Percentiles rank a stretch among this genome's conserved stretches.
These are phyloP conservation scores for Narthecium ossifragum DNA, from an alignment of 106 monocot species.

Conservation along the genomic window DNA sequence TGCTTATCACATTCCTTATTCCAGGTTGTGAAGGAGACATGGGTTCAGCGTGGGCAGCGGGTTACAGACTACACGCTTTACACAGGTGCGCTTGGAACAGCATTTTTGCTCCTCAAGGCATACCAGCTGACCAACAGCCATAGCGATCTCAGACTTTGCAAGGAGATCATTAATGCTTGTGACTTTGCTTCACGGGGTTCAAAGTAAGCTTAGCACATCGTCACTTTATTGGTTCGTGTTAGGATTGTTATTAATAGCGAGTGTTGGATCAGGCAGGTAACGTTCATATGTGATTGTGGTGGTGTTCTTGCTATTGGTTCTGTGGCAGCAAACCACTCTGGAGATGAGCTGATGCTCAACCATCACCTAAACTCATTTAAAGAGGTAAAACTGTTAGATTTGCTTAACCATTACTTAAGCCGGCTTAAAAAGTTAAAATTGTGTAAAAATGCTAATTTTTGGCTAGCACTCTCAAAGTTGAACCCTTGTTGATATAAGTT, in stretches of 20 bases:
- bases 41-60: conserved; percentile 23
- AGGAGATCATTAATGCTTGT: conserved; percentile 52
- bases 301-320: conserved; percentile 94
- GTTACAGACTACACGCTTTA: conserved; percentile 58
- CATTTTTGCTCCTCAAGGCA: conserved; percentile 62
- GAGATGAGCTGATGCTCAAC: conserved; percentile 40
- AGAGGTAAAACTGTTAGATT: conserved; percentile 45
- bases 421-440: no score
- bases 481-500: no score
- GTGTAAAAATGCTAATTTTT: no score
- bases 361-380: conserved; percentile 70
- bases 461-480: no score
- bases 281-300: conserved; percentile 75
- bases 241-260: conserved; percentile 2
- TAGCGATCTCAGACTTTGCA: conserved; percentile 47
- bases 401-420: no score
- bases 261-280: conserved; percentile 40
- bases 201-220: conserved; percentile 18
- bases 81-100: conserved; percentile 74
- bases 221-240: not conserved
- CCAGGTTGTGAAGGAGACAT: conserved; percentile 77
- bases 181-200: conserved; percentile 33
- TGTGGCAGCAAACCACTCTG: conserved; percentile 45
- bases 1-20: no score
- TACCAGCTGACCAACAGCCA: conserved; percentile 35